phyloP scores from a whole-genome alignment of 139 green algal genomes.

The Chlorella sp. region DNA sequence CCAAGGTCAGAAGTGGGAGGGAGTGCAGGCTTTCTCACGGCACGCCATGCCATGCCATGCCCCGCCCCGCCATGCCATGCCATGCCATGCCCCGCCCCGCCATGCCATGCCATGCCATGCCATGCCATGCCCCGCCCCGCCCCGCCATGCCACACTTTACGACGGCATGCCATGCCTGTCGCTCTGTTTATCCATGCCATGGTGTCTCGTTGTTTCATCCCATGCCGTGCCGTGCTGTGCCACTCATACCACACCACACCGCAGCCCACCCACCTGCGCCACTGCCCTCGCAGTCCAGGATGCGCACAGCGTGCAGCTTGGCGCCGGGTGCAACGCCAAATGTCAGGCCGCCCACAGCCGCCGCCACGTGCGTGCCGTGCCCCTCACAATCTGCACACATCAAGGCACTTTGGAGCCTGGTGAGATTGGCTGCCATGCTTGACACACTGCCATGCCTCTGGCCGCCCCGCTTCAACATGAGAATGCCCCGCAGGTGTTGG shows the following conservation, averaged over 20 bases:
- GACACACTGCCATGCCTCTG: too few species aligned
- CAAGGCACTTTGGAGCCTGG: too few species aligned
- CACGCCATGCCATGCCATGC: neutral
- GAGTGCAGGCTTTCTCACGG: neutral
- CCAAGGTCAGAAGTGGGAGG: neutral
- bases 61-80: too few species aligned
- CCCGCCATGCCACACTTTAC: neutral
- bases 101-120: neutral
- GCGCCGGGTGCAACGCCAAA: slow-evolving; percentile 78
- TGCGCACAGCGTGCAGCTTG: slow-evolving; percentile 55
- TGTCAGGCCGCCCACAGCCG: slow-evolving; percentile 60
- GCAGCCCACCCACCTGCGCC: slow-evolving; percentile 22
- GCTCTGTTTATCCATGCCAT: too few species aligned
- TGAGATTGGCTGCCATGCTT: too few species aligned
- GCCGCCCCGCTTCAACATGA: too few species aligned
- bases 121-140: neutral
- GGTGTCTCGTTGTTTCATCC: too few species aligned
- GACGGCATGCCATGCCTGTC: neutral
- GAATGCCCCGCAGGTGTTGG: too few species aligned
- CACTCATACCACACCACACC: neutral
- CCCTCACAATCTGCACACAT: slow-evolving; percentile 68
- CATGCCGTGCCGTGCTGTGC: too few species aligned
- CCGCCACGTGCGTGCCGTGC: slow-evolving; percentile 77
- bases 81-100: too few species aligned
- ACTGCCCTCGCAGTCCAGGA: slow-evolving; percentile 68